These are phyloP conservation scores for Teunomyces kruisii DNA, from an alignment of 805 yeast species.

Conservation along the genomic window DNA sequence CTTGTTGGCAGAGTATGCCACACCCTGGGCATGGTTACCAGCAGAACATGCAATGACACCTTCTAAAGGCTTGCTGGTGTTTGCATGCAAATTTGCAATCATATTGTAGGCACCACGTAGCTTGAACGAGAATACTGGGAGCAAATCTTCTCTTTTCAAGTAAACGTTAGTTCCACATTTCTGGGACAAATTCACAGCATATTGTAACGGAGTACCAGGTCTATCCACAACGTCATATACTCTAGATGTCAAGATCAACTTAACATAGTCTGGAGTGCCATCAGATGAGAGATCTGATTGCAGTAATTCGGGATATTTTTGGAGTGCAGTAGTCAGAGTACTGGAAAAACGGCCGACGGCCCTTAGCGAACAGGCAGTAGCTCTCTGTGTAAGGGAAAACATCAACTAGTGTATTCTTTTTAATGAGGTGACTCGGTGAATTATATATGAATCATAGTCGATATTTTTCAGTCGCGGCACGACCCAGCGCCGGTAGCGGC, in stretches of 20 bases:
- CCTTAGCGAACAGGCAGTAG: not conserved
- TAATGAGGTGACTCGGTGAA: not conserved
- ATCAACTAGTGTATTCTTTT: not conserved
- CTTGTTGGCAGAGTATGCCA: conserved; percentile 85
- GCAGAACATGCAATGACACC: conserved; percentile 99
- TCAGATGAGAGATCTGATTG: conserved; percentile 54
- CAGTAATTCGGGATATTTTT: conserved; percentile 46
- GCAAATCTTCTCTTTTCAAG: conserved; percentile 86
- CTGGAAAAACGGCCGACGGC: not conserved
- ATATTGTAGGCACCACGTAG: conserved; percentile 96
- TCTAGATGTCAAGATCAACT: conserved; percentile 84
- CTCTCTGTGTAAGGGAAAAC: not conserved
- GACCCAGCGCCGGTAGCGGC: conserved; percentile 3
- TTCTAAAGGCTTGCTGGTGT: conserved; percentile 54
- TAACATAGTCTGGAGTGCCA: conserved; percentile 90
- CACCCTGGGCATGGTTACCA: conserved; percentile 99
- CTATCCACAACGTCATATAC: conserved; percentile 88
- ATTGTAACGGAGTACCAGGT: conserved; percentile 77
- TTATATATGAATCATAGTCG: not conserved
- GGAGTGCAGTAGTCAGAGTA: not conserved
- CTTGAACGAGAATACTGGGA: conserved; percentile 95
- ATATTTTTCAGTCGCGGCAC: conserved; percentile 2
- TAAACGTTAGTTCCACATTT: conserved; percentile 73
- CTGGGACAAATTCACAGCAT: conserved; percentile 72
- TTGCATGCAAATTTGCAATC: conserved; percentile 81